Conservation (phyloP, 1,284 basidiomycete species). For the Caloboletus firmus region DNA sequence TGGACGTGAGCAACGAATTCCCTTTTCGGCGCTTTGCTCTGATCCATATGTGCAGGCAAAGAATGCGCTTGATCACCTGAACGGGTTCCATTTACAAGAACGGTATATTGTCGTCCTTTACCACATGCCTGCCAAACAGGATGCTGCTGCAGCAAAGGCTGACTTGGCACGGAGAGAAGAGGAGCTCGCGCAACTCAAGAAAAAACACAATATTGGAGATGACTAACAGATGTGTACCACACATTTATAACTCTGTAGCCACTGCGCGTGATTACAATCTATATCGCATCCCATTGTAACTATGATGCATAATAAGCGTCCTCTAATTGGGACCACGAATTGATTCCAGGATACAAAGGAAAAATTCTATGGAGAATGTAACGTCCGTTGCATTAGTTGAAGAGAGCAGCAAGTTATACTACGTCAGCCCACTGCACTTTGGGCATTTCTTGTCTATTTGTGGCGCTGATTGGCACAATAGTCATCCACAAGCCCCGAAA, state of each 20-base stretch:
- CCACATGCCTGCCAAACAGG: constrained; percentile 95
- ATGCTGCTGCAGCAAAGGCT: constrained; percentile 88
- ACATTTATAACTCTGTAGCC: constrained; percentile 5
- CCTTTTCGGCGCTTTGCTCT: constrained; percentile 4
- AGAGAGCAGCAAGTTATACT: constrained; percentile 4
- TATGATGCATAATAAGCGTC: constrained; percentile 10
- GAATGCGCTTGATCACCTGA: constrained; percentile 93
- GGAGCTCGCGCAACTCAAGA: constrained; percentile 86
- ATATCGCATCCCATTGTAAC: constrained; percentile 1
- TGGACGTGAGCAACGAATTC: constrained; percentile 65
- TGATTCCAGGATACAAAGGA: constrained; percentile 9
- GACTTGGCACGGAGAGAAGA: constrained; percentile 91
- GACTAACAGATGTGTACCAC: constrained; percentile 41
- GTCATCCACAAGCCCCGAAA: constrained; percentile 48
- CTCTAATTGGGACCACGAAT: constrained; percentile 6
- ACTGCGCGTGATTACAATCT: constrained; percentile 1
- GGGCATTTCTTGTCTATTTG: constrained; percentile 36
- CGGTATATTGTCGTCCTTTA: constrained; percentile 97
- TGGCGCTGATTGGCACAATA: constrained; percentile 41
- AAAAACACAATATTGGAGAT: constrained; percentile 79
- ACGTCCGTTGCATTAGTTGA: constrained; percentile 5
- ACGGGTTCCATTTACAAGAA: constrained; percentile 98
- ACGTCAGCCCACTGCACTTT: constrained; percentile 24
- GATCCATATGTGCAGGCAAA: constrained; percentile 64
- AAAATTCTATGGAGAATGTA: constrained; percentile 10